These are phyloP conservation scores for Leccinum ponderosum DNA, from an alignment of 1,284 basidiomycete genomes.

Conservation along the genomic window DNA sequence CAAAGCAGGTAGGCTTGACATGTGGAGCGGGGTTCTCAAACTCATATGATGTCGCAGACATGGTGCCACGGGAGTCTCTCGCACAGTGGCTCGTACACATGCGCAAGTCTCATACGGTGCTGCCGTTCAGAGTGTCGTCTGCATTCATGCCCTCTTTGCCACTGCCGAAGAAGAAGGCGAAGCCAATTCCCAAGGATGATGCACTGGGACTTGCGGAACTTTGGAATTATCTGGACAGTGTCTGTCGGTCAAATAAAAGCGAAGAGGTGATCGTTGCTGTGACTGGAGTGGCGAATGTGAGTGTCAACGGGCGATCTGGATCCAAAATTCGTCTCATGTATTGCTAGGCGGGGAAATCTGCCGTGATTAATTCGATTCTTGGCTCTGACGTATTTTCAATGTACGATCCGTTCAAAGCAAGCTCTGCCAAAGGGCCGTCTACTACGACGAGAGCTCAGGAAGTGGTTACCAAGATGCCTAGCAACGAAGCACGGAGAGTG, in stretches of 20 bases:
- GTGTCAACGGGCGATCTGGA: conserved; percentile 25
- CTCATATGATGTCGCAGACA: conserved; percentile 50
- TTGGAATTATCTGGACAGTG: conserved; percentile 44
- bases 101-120: conserved; percentile 66
- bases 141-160: conserved; percentile 54
- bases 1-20: conserved; percentile 73
- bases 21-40: conserved; percentile 1
- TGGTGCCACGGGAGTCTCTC: conserved; percentile 82
- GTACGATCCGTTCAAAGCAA: conserved; percentile 60
- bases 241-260: conserved; percentile 47
- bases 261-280: conserved; percentile 64
- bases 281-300: conserved; percentile 74
- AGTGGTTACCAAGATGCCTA: conserved; percentile 46
- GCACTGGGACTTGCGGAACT: conserved; percentile 58
- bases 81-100: conserved; percentile 76
- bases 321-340: conserved; percentile 10
- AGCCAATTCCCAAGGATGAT: conserved; percentile 49
- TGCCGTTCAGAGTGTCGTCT: conserved; percentile 81
- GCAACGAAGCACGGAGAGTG: conserved; percentile 44
- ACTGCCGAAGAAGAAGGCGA: conserved; percentile 31
- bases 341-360: conserved; percentile 74
- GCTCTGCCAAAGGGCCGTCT: conserved; percentile 54
- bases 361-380: conserved; percentile 77
- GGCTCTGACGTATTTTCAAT: conserved; percentile 53
- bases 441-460: conserved; percentile 74